phyloP scores from a whole-genome alignment of 2,329 filamentous ascomycete species.

The Aureobasidium sp. region DNA sequence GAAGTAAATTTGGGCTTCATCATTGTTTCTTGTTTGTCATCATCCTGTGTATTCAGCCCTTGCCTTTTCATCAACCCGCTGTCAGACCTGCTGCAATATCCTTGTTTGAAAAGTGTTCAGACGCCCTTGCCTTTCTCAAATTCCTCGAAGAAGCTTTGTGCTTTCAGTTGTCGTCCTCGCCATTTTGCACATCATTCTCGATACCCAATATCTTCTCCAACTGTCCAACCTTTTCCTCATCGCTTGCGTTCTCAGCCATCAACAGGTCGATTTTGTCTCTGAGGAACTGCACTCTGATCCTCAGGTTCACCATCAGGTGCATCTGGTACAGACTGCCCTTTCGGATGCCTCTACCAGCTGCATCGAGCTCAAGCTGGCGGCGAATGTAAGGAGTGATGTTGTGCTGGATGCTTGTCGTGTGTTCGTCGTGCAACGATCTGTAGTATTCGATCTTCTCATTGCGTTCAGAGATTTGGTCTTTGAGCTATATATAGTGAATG shows the following conservation, averaged over 20 bases:
- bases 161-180: background rate
- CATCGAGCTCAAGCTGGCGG: background rate
- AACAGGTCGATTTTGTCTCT: background rate
- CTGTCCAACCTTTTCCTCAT: background rate
- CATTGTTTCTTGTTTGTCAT: background rate
- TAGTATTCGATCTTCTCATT: background rate
- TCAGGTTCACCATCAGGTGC: background rate
- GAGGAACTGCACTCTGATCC: background rate
- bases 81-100: background rate
- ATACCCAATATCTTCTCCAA: background rate
- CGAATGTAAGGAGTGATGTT: background rate
- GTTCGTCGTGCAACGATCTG: background rate
- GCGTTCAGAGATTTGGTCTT: background rate
- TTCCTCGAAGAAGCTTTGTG: background rate
- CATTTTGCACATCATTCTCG: background rate
- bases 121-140: background rate
- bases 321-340: background rate
- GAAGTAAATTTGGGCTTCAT: background rate
- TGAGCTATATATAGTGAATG: background rate
- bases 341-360: background rate
- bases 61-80: background rate
- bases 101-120: background rate
- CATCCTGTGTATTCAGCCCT: background rate
- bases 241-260: background rate
- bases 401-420: background rate